Conservation (phyloP, 1,284 basidiomycete species). For the Athelia psychrophila region DNA sequence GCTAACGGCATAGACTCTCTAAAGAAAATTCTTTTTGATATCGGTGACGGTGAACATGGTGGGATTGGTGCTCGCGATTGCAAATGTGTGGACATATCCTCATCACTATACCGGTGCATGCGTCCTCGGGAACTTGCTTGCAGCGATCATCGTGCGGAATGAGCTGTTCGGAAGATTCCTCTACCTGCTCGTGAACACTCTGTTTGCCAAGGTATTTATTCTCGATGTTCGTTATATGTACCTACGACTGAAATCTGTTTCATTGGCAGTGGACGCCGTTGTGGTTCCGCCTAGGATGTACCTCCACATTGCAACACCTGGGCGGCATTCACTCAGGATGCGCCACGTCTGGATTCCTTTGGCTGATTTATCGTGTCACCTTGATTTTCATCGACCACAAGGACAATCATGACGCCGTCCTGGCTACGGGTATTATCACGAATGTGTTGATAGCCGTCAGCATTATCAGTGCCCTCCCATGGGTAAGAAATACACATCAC, state of each 20-base stretch:
- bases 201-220: slow-evolving; percentile 54
- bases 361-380: slow-evolving; percentile 62
- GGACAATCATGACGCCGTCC: slow-evolving; percentile 48
- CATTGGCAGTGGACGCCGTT: slow-evolving; percentile 61
- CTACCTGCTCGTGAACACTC: slow-evolving; percentile 48
- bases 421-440: slow-evolving; percentile 57
- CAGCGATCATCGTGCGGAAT: slow-evolving; percentile 53
- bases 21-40: slow-evolving; percentile 65
- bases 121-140: slow-evolving; percentile 51
- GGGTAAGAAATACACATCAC: slow-evolving; percentile 74
- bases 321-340: slow-evolving; percentile 78
- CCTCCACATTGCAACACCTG: slow-evolving; percentile 65
- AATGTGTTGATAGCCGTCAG: slow-evolving; percentile 51
- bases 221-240: background rate
- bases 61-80: slow-evolving; percentile 55
- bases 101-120: slow-evolving; percentile 57
- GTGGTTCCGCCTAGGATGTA: slow-evolving; percentile 66
- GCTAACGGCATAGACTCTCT: slow-evolving; percentile 4
- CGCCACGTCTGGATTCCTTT: slow-evolving; percentile 60
- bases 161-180: slow-evolving; percentile 55
- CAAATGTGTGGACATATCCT: slow-evolving; percentile 66
- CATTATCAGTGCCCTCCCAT: slow-evolving; percentile 63
- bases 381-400: slow-evolving; percentile 46
- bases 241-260: slow-evolving; percentile 3
- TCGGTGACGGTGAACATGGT: slow-evolving; percentile 57